phyloP scores from a whole-genome alignment of 2,329 filamentous ascomycete genomes.

The Phialophora expanda region DNA sequence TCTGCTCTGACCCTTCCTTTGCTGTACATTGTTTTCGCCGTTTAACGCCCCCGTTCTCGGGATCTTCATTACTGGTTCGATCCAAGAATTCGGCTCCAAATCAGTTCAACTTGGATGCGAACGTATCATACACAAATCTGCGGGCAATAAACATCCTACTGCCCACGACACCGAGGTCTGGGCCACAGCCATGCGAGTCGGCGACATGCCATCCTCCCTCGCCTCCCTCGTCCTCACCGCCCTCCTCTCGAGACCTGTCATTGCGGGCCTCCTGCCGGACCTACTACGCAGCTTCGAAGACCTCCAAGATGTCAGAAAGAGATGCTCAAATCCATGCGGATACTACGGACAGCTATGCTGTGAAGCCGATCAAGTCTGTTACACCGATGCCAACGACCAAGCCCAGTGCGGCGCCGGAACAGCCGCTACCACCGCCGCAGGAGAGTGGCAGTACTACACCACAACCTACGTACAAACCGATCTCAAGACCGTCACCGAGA shows the following conservation, averaged over 20 bases:
- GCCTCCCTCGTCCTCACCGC: constrained; percentile 29
- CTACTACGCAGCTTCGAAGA: constrained; percentile 34
- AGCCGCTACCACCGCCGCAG: constrained; percentile 38
- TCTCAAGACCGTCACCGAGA: constrained; percentile 58
- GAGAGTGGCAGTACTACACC: constrained; percentile 61
- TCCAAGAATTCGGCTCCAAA: not conserved
- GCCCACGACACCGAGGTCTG: constrained; percentile 7
- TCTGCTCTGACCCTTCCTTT: constrained; percentile 5
- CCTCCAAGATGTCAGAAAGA: constrained; percentile 36
- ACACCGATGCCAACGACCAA: constrained; percentile 55
- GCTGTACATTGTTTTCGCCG: constrained; percentile 12
- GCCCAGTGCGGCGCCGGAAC: constrained; percentile 51
- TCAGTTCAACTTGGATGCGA: constrained; percentile 21
- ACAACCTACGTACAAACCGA: constrained; percentile 63
- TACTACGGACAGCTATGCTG: constrained; percentile 60
- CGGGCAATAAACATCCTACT: constrained; percentile 7
- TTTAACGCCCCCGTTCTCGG: not conserved
- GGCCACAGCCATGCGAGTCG: constrained; percentile 31
- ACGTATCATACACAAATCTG: constrained; percentile 20
- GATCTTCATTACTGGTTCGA: not conserved
- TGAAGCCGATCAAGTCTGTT: constrained; percentile 52
- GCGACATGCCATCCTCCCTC: constrained; percentile 26
- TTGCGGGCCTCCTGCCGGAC: constrained; percentile 39
- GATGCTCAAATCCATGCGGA: constrained; percentile 59
- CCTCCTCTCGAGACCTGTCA: constrained; percentile 28